Evolutionary conservation across 2,329 filamentous ascomycete genomes (phyloP).

Genomic region (Ambrosiella cleistominuta): DNA sequence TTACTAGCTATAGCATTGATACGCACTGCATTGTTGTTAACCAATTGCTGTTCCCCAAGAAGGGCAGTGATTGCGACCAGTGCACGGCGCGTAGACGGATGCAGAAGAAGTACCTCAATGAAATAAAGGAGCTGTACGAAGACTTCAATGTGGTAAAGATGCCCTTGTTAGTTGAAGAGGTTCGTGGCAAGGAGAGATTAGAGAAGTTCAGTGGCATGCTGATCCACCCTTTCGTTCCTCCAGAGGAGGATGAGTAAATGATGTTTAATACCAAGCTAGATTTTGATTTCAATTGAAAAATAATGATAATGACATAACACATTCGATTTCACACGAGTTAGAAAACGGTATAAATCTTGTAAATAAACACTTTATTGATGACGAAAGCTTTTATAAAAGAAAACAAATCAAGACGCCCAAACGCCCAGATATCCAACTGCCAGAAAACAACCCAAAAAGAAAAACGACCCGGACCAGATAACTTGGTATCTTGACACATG

Average conservation of each 20-base stretch:
- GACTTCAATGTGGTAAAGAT: slow-evolving; percentile 95
- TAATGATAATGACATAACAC: background rate
- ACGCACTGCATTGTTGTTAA: slow-evolving; percentile 97
- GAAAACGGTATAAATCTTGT: too few relatives aligned
- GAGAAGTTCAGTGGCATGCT: slow-evolving; percentile 83
- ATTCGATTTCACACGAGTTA: background rate
- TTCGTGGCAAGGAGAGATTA: slow-evolving; percentile 82
- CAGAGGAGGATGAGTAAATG: slow-evolving; percentile 21
- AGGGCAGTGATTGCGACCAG: slow-evolving; percentile 75
- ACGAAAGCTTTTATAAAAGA: too few relatives aligned
- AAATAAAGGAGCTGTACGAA: slow-evolving; percentile 97
- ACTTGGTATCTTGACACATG: too few relatives aligned
- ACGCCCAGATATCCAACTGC: too few relatives aligned
- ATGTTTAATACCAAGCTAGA: too few relatives aligned
- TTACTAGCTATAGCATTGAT: slow-evolving; percentile 83
- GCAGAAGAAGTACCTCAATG: slow-evolving; percentile 98
- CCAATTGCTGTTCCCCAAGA: slow-evolving; percentile 83
- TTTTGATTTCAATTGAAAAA: too few relatives aligned
- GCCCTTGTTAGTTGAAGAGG: slow-evolving; percentile 88
- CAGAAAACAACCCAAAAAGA: too few relatives aligned
- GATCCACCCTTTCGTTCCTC: slow-evolving; percentile 56
- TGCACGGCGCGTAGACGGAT: slow-evolving; percentile 90
- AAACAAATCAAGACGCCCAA: too few relatives aligned
- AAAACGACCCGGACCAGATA: too few relatives aligned
- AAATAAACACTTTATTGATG: too few relatives aligned